Base-by-base conservation (phyloP, 2,329 filamentous ascomycete genomes). In the Alternaria infectoria region DNA sequence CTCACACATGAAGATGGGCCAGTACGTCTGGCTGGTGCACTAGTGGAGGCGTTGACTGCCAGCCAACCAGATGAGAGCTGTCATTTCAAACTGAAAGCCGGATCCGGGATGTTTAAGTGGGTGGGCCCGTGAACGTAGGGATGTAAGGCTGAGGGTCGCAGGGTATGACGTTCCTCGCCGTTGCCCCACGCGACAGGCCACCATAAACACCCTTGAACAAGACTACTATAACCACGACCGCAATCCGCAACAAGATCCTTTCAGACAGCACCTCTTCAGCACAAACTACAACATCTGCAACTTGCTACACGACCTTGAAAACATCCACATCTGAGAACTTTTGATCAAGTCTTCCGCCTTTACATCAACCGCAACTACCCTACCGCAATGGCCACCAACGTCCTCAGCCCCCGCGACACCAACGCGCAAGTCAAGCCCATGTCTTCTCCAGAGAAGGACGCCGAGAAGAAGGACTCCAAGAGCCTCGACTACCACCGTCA, bases 401-500 rank as follows among this genome's bases (percentile, higher is more conserved):
- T 90, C 71, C 89, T 93, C 80, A 82, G 84, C 71, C 83, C 87
- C 75, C 89, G 89, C 82, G 89, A 92, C 82, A 84, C 86, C 81
- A 92, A 92, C 81, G 83, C 83, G 63, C 77, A 76, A 59, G 59
- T 77, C 64, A 76, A 75, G 62, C 64, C 67, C 19, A 64, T 40
- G 10, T 44, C 67, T 12, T 73, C 72, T 17, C 64, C 74, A 2
- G 74, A 73, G 58, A 70, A 75, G 47, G 65, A 74, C 56, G 71
- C n/a, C n/a, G 57, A 59, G 12, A 63, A 62, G 26, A 32, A 44
- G 45, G 32, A 85, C 78, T 74, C 74, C 15, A 81, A 81, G 76
- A 78, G 72, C 46, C 77, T 94, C 85, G 91, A 93, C 76, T 92
- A 92, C 77, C 91, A 93, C 77, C 90, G 91, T 66, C 89, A 93